phyloP scores from a whole-genome alignment of 306 rosid species.

The Rosa multiflora region DNA sequence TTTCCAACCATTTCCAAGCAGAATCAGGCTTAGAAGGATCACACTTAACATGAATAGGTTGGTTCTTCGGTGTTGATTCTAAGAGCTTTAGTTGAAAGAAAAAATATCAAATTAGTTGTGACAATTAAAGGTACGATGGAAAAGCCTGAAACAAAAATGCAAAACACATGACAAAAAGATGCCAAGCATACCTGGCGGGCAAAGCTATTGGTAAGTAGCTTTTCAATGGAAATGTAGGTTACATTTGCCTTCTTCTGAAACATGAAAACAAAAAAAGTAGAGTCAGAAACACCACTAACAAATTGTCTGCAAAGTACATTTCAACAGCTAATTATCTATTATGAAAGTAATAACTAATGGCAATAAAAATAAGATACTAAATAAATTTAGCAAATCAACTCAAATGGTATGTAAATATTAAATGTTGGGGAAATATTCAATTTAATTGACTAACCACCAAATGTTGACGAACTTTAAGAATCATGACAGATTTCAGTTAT shows the following conservation, averaged over 20 bases:
- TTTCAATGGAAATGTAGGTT: conserved; percentile 50
- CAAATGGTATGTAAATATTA: not conserved
- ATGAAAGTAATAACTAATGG: not conserved
- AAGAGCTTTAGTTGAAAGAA: conserved; percentile 47
- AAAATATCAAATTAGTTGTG: conserved; percentile 18
- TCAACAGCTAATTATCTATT: not conserved
- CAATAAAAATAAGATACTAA: not conserved
- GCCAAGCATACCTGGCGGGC: conserved; percentile 67
- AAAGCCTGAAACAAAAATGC: conserved; percentile 8
- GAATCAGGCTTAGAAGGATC: conserved; percentile 81
- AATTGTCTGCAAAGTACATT: not conserved
- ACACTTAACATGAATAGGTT: conserved; percentile 68
- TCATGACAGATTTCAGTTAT: not conserved
- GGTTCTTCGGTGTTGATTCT: conserved; percentile 71
- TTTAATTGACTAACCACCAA: not conserved
- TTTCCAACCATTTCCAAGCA: conserved; percentile 98
- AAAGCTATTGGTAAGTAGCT: conserved; percentile 74
- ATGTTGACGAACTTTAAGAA: not conserved
- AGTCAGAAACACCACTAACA: not conserved
- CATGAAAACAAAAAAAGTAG: conserved; percentile 20
- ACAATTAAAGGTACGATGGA: not conserved
- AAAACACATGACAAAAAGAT: conserved; percentile 13
- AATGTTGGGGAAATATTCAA: not conserved
- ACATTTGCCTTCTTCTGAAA: conserved; percentile 55
- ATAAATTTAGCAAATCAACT: not conserved